Evolutionary conservation across 2,329 filamentous ascomycete species (phyloP).

Genomic region (Metarhizium guizhouense): DNA sequence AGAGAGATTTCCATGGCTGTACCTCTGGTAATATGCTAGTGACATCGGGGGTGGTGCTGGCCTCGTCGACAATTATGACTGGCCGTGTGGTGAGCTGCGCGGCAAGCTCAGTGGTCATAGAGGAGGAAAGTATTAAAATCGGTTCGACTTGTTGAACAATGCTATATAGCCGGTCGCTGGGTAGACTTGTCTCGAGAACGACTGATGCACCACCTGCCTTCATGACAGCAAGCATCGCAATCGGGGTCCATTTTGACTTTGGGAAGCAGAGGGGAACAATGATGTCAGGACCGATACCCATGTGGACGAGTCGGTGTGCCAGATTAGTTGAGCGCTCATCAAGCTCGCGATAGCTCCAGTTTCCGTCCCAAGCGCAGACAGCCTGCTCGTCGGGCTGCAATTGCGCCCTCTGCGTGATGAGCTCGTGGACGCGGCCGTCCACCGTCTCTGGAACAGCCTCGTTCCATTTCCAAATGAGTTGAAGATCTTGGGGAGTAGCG

Average conservation of each 20-base stretch:
- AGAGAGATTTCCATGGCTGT: conserved; percentile 8
- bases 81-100: conserved; percentile 9
- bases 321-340: conserved; percentile 7
- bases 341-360: conserved; percentile 14
- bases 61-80: not conserved
- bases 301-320: conserved; percentile 5
- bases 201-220: conserved; percentile 19
- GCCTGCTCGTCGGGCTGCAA: conserved; percentile 10
- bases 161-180: conserved; percentile 7
- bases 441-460: conserved; percentile 3
- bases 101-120: conserved; percentile 4
- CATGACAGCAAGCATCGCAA: conserved; percentile 22
- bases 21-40: conserved; percentile 5
- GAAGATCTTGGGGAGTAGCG: not conserved
- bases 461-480: conserved; percentile 13
- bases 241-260: conserved; percentile 23
- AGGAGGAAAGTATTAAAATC: conserved; percentile 11
- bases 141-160: conserved; percentile 11
- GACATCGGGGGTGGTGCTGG: conserved; percentile 4
- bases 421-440: conserved; percentile 12
- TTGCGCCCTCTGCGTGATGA: conserved; percentile 9
- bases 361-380: conserved; percentile 17
- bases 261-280: conserved; percentile 23
- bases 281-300: conserved; percentile 13
- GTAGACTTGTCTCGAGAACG: conserved; percentile 8